These are phyloP conservation scores for Citrus sinensis DNA, from an alignment of 345 rosid species.

Conservation along the genomic window DVS_A1.0 CM039164.1:28017001-28017500, in stretches of 20 bases:
- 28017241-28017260: conserved; percentile 51
- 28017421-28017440: conserved; percentile 14
- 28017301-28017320: conserved; percentile 43
- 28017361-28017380: conserved; percentile 41
- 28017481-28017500: conserved; percentile 5
- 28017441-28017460: conserved; percentile 32
- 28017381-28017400: conserved; percentile 42
- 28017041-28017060: conserved; percentile 42
- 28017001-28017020: conserved; percentile 29
- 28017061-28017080: conserved; percentile 77
- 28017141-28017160: conserved; percentile 53
- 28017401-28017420: conserved; percentile 27
- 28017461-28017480: conserved; percentile 29
- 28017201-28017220: conserved; percentile 27
- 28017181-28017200: conserved; percentile 55
- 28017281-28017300: conserved; percentile 60
- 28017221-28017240: conserved; percentile 52
- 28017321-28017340: conserved; percentile 34
- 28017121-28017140: conserved; percentile 47
- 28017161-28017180: conserved; percentile 67
- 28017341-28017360: conserved; percentile 45
- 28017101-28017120: conserved; percentile 59
- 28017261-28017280: conserved; percentile 56
- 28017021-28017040: conserved; percentile 39
- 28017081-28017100: conserved; percentile 49